Conservation (phyloP, 1,284 basidiomycete species). For the Sporisorium scitamineum region DNA sequence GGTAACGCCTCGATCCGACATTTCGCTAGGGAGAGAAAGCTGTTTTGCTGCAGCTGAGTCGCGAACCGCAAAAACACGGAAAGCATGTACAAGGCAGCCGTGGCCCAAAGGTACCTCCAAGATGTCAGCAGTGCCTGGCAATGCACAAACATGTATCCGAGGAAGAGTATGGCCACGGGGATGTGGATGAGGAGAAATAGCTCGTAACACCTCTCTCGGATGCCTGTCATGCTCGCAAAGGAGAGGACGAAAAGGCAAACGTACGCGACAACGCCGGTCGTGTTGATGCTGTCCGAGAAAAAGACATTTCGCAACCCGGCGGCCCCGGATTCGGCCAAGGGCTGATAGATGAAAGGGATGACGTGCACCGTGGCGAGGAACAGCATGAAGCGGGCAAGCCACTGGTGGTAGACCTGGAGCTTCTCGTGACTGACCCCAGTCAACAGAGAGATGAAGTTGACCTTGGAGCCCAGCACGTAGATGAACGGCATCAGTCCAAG, state of each 20-base stretch:
- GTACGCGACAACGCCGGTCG: slow-evolving; percentile 57
- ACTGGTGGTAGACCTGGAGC: slow-evolving; percentile 66
- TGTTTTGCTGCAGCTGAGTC: slow-evolving; percentile 26
- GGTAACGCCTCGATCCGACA: slow-evolving; percentile 41
- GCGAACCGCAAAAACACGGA: slow-evolving; percentile 49
- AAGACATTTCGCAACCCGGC: slow-evolving; percentile 41
- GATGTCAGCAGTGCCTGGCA: slow-evolving; percentile 48
- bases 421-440: slow-evolving; percentile 60
- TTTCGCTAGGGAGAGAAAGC: slow-evolving; percentile 35
- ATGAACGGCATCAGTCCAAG: slow-evolving; percentile 63
- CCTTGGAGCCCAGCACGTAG: slow-evolving; percentile 54
- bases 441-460: slow-evolving; percentile 62
- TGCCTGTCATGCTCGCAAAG: slow-evolving; percentile 49
- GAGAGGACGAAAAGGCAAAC: slow-evolving; percentile 54
- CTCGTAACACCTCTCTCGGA: slow-evolving; percentile 62
- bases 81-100: slow-evolving; percentile 47
- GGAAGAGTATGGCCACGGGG: slow-evolving; percentile 48
- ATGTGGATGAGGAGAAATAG: slow-evolving; percentile 65
- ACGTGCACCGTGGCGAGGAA: slow-evolving; percentile 62
- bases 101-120: slow-evolving; percentile 54
- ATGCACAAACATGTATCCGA: slow-evolving; percentile 60
- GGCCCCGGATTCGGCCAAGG: slow-evolving; percentile 49
- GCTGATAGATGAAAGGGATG: slow-evolving; percentile 61
- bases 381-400: slow-evolving; percentile 57
- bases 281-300: slow-evolving; percentile 50